Base-by-base conservation (phyloP, 75 land plant genomes). In the Picea sitchensis region DNA sequence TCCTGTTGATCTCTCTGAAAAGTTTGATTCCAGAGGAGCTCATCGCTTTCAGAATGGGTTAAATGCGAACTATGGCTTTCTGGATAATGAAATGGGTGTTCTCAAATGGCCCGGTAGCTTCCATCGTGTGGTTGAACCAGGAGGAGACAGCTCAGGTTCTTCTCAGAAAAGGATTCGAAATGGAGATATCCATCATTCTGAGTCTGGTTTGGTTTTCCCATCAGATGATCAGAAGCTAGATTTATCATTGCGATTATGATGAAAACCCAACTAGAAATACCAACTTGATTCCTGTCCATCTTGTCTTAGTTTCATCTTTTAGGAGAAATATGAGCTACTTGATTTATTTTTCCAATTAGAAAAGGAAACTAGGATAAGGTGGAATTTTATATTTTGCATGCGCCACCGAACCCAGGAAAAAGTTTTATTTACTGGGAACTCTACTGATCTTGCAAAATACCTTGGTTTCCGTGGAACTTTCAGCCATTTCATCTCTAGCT, bases 141-240 rank as follows among this genome's bases (percentile, higher is more conserved):
- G 77, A 32, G 77, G n/a, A 3, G 58, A 54, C 30, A 31, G 32
- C 8, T 58, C 18, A 30, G 65, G 44, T 4, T 65, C 75, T 4
- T 76, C 73, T 14, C 21, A 36, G 73, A 77, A 77, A 63, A 21
- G 47, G 79, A n/a, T 36, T n/a, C 31, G 51, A 31, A 38, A 13
- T 77, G 65, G 47, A 41, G 73, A 63, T 14, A 67, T 31, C 21
- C 74, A 77, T 76, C 30, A 34, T 57, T 54, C 61, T 58, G 61
- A 76, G n/a, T 4, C 61, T 20, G 32, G 77, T 76, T 76, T 54
- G 23, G 14, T 32, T 31, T n/a, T 41, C 32, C 44, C 44, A 38
- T 20, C 65, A 77, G 69, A 77, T 77, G 79, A 77, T 1, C 79
- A 77, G 51, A 65, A 77, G 69, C 75, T 77, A 20, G 79, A 77